Evolutionary conservation across 768 basidiomycete genomes (phyloP).

Genomic region (Naematelia aurantialba): DNA sequence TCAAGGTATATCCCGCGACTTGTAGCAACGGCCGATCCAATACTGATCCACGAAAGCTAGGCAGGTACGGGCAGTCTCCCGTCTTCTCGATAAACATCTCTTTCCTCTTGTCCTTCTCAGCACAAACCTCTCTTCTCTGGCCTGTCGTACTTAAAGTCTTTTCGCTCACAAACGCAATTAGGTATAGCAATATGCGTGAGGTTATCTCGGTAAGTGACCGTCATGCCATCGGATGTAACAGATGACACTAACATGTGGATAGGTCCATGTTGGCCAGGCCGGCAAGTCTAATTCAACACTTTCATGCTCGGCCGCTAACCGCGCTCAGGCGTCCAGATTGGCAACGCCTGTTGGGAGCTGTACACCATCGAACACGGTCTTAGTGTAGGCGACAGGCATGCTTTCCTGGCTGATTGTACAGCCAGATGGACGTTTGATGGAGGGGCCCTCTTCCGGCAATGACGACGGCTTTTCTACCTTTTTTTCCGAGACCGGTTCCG

Average conservation of each 20-base stretch:
- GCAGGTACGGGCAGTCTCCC: too few species aligned
- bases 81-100: constrained; percentile 6
- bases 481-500: constrained; percentile 96
- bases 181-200: constrained; percentile 53
- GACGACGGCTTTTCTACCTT: constrained; percentile 97
- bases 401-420: constrained; percentile 47
- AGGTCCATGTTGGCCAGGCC: constrained; percentile 89
- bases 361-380: constrained; percentile 99
- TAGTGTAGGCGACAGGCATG: constrained; percentile 62
- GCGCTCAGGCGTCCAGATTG: constrained; percentile 54
- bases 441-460: constrained; percentile 67
- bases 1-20: too few species aligned
- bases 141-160: too few species aligned
- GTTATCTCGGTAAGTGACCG: constrained; percentile 73
- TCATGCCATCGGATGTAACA: neutral
- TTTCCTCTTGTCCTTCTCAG: neutral
- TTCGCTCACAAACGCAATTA: neutral
- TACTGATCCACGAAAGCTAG: too few species aligned
- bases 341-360: constrained; percentile 99
- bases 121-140: neutral
- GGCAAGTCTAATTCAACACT: constrained; percentile 30
- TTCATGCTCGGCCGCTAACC: constrained; percentile 18
- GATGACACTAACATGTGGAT: neutral
- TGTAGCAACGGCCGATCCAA: too few species aligned
- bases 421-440: constrained; percentile 90